Evolutionary conservation across 2,329 filamentous ascomycete genomes (phyloP), one percentile per base, ranked within the genome.

Genomic region (Pseudonectria buxi): DNA sequence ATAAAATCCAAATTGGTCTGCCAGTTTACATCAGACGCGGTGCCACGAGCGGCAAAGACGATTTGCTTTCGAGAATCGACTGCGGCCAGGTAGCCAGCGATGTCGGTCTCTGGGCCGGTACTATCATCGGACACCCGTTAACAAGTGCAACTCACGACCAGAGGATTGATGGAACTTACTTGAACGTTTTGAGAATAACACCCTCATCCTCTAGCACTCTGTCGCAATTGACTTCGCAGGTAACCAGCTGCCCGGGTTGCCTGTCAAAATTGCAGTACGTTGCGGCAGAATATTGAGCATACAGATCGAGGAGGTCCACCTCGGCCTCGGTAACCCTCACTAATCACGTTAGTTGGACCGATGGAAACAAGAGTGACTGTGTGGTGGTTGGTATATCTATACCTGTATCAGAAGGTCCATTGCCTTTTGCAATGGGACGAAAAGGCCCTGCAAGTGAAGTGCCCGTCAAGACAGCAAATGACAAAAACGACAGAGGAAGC

Each of bases 41-140:
- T 70, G 42, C 77, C 77, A 24, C 72, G 67, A 59, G 76, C 70
- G 24, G 71, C 63, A 16, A 76, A 52, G 14, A 80, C 69, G 34
- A 81, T 72, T 30, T 69, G 55, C 35, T 64, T 44, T 7, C 14
- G 13, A 6, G 13, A 16, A 18, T 30, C 28, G 13, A 16, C 28
- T 10, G 7, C 13, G 6, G 28, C 13, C 9, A 30, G 14, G 15
- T 16, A 30, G 14, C 28, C 28, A n/a, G 14, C 14, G 14, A 30
- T 30, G n/a, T 30, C 28, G 6, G 13, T 30, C 3, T 18, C 3
- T 16, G 28, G 13, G 28, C n/a, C 15, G n/a, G n/a, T n/a, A n/a
- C n/a, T n/a, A n/a, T n/a, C n/a, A n/a, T n/a, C n/a, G n/a, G n/a
- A n/a, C n/a, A n/a, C n/a, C n/a, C n/a, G n/a, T n/a, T 14, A 10